phyloP scores from a whole-genome alignment of 192 early-diverging fungal species.

The Coemansia sp. region DNA sequence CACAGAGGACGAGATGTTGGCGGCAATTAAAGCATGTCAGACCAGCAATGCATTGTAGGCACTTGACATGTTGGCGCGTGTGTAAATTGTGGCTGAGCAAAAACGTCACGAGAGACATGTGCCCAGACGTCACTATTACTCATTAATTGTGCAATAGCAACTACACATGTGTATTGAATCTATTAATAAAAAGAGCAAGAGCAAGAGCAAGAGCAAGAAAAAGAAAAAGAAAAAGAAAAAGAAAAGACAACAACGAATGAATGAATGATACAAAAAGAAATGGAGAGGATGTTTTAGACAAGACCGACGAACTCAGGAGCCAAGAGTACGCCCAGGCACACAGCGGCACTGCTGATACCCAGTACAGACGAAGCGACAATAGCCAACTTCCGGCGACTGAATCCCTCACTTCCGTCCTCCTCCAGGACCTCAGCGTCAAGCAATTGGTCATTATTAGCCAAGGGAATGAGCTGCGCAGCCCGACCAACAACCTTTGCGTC shows the following conservation, averaged over 20 bases:
- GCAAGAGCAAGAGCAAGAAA: not conserved
- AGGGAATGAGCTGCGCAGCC: not conserved
- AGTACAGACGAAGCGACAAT: not conserved
- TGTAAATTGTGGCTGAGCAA: not conserved
- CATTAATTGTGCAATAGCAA: not conserved
- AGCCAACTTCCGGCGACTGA: not conserved
- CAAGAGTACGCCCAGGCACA: not conserved
- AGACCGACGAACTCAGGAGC: not conserved
- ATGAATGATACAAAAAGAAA: not conserved
- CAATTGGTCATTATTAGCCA: not conserved
- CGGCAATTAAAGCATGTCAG: no score
- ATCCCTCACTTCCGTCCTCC: not conserved
- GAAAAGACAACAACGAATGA: not conserved
- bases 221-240: no score
- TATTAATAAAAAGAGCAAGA: not conserved
- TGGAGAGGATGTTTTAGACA: not conserved
- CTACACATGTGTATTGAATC: not conserved
- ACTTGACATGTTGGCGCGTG: not conserved
- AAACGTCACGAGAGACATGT: not conserved
- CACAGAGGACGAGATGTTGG: no score
- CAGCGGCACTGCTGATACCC: not conserved
- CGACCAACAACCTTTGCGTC: not conserved
- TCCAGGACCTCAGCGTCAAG: not conserved
- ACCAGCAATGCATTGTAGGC: no score
- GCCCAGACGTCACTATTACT: not conserved